Base-by-base conservation (phyloP, 208 protist species). In the Phytomonas sp. region DNA sequence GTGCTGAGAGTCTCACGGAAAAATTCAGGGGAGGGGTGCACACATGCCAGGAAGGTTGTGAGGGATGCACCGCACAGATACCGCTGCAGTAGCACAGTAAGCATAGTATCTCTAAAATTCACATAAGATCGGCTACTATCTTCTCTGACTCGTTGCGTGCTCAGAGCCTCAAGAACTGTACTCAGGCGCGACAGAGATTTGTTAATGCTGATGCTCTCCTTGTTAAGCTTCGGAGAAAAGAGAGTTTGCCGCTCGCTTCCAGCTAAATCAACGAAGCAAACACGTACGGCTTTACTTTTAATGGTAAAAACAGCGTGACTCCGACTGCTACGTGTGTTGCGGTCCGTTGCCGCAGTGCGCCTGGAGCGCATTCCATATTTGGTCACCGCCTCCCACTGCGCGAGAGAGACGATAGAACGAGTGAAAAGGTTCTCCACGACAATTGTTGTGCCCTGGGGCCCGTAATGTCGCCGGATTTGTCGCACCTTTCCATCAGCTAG, bases 281-380 rank as follows among this genome's bases (percentile, higher is more conserved):
- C 71, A 13, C 87, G 82, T 60, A 96, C 76, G 28, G 85, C 84
- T 37, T 63, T 62, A 60, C 80, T 30, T 62, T 97, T 93, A 46
- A 97, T 78, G 32, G 89, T 96, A 76, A 97, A 94, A 72, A 97
- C 77, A 56, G 92, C 86, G 74, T 98, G 96, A 65, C 94, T 97
- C 17, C 96, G 83, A 65, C 92, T 97, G 67, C 92, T 97, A 15
- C 82, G 79, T 3, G 80, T 64, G 80, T 98, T 98, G 70, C 92
- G 89, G 62, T 91, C 81, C 11, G 96, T 98, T 23, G 91, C 74
- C 8, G 91, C 82, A 23, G 88, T 96, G 20, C 88, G 84, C 9
- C 91, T 80, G 15, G 87, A 89, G 4, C 73, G 70, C 91, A 93
- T 90, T 51, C 88, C 87, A 74, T 85, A 92, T n/a, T 61, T 67